Conservation (phyloP, 306 rosid genomes). For the Cicer chorassanicum region DNA sequence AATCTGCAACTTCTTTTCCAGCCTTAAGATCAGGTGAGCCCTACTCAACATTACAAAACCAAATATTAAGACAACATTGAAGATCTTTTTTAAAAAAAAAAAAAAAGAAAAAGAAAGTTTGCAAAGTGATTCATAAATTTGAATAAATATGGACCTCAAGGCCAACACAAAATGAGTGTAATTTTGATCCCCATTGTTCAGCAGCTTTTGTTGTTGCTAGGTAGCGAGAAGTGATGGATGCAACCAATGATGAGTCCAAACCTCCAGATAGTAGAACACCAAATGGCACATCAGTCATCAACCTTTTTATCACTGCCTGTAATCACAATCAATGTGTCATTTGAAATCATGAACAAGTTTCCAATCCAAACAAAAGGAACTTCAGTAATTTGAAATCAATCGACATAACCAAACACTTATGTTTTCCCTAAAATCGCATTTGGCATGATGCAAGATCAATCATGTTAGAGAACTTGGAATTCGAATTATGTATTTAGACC, state of each 20-base stretch:
- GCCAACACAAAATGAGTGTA: constrained; percentile 95
- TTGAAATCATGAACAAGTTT: background rate
- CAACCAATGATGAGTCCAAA: constrained; percentile 90
- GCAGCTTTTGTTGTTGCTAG: constrained; percentile 80
- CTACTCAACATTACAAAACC: constrained; percentile 49
- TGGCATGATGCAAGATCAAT: background rate
- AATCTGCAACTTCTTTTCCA: constrained; percentile 92
- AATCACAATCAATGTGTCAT: constrained; percentile 31
- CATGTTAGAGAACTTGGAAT: background rate
- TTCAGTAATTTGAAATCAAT: too few relatives aligned
- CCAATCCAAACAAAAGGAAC: background rate
- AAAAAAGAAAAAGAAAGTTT: background rate
- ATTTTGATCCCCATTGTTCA: constrained; percentile 91
- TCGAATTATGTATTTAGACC: background rate
- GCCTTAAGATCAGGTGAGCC: constrained; percentile 99
- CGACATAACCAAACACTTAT: background rate
- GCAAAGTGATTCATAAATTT: background rate
- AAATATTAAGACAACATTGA: constrained; percentile 21
- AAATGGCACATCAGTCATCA: constrained; percentile 98
- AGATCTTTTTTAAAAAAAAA: background rate
- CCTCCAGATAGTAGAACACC: constrained; percentile 96
- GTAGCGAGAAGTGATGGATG: constrained; percentile 91
- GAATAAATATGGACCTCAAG: constrained; percentile 58
- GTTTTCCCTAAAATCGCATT: background rate
- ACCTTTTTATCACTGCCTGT: constrained; percentile 91